Evolutionary conservation across 352 stramenopile genomes (phyloP).

Genomic region (Globisporangium recalcitrans): DNA sequence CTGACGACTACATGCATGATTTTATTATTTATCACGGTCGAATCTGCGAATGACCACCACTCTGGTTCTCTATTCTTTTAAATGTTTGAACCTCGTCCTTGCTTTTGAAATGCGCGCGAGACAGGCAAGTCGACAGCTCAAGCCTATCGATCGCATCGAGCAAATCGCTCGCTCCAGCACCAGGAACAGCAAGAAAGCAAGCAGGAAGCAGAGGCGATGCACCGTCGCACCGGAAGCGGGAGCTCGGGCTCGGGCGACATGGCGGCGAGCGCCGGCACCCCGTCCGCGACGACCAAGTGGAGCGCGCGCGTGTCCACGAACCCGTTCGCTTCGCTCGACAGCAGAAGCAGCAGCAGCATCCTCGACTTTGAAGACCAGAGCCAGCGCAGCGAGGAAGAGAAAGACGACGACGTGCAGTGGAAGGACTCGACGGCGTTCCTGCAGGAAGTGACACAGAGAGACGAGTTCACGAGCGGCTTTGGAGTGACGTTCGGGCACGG

Average conservation of each 20-base stretch:
- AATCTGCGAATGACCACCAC: not conserved
- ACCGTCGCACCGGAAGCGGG: not conserved
- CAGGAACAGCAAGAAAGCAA: not conserved
- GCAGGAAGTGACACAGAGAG: slow-evolving; percentile 9
- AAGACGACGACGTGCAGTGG: slow-evolving; percentile 16
- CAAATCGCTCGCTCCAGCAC: not conserved
- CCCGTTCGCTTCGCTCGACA: slow-evolving; percentile 18
- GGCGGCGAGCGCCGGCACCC: not conserved
- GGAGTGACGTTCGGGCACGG: slow-evolving; percentile 4
- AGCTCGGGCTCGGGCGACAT: slow-evolving; percentile 3
- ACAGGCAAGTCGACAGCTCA: not conserved
- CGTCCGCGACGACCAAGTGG: slow-evolving; percentile 25
- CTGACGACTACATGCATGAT: not conserved
- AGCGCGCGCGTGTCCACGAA: slow-evolving; percentile 19
- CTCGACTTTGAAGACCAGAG: slow-evolving; percentile 14
- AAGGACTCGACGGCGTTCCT: slow-evolving; percentile 17
- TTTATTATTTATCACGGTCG: not conserved
- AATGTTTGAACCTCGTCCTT: slow-evolving; percentile 12
- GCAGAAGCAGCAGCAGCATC: not conserved
- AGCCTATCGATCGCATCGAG: not conserved
- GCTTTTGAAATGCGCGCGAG: slow-evolving; percentile 7
- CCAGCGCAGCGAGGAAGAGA: slow-evolving; percentile 3
- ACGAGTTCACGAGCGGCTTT: slow-evolving; percentile 2
- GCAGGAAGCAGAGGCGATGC: not conserved
- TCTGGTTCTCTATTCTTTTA: slow-evolving; percentile 5